Conservation (phyloP, 2,329 filamentous ascomycete genomes). For the Pseudogymnoascus sp. region DNA sequence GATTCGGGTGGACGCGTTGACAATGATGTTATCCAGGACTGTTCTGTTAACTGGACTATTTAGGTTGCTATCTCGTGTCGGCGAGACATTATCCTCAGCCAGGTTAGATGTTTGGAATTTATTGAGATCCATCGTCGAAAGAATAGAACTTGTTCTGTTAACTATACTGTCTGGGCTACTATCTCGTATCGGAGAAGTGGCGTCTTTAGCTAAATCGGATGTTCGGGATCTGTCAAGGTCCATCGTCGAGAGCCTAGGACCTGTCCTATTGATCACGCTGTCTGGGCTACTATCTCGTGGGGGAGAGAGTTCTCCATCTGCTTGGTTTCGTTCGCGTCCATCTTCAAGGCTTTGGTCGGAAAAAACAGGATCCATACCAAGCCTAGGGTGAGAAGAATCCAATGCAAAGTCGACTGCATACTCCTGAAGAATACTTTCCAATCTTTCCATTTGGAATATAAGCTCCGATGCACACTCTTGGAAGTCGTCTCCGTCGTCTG, state of each 20-base stretch:
- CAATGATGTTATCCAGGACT: no score
- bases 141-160: background rate
- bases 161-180: background rate
- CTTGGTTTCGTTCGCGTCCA: background rate
- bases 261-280: background rate
- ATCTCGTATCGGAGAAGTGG: background rate
- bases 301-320: background rate
- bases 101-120: background rate
- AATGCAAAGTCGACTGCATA: background rate
- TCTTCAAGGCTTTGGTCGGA: background rate
- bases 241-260: background rate
- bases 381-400: background rate
- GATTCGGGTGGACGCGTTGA: no score
- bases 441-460: slow-evolving; percentile 2
- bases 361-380: background rate
- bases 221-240: background rate
- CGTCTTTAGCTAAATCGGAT: background rate
- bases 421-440: background rate
- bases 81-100: background rate
- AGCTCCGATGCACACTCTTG: background rate
- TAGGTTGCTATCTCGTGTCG: background rate
- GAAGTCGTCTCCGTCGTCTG: background rate
- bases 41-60: no score
- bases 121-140: background rate
- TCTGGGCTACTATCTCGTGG: background rate